Percentiles rank a stretch among this genome's conserved stretches.
phyloP scores from a whole-genome alignment of 164 flowering plant species.

The Vitis riparia region DNA sequence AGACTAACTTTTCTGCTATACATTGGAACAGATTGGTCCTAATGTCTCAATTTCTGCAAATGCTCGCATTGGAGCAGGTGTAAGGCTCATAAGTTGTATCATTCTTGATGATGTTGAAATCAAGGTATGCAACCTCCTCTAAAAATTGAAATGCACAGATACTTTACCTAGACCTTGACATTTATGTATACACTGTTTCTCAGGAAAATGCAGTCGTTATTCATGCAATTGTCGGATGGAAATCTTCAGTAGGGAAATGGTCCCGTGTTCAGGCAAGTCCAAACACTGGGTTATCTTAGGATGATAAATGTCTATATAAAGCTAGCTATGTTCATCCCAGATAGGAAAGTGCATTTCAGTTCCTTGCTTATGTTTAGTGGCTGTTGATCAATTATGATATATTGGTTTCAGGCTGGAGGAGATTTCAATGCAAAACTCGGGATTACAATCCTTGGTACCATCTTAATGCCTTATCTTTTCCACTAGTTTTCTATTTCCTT shows the following conservation, averaged over 20 bases:
- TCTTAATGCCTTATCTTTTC: neutral
- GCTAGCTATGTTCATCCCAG: too few relatives aligned
- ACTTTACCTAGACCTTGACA: neutral
- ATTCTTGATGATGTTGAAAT: constrained; percentile 95
- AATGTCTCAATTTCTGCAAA: constrained; percentile 97
- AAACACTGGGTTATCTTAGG: too few relatives aligned
- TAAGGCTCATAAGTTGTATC: constrained; percentile 85
- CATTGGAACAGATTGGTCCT: constrained; percentile 81
- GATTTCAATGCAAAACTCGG: constrained; percentile 73
- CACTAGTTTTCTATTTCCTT: neutral
- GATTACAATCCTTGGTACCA: constrained; percentile 73
- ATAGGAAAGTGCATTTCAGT: too few relatives aligned
- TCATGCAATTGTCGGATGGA: constrained; percentile 96
- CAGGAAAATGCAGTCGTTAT: constrained; percentile 96
- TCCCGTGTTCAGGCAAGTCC: constrained; percentile 89
- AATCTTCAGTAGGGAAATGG: constrained; percentile 93
- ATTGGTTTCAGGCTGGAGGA: constrained; percentile 55
- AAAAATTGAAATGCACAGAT: neutral
- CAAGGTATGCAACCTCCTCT: constrained; percentile 46
- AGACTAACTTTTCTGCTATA: neutral
- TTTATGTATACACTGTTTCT: constrained; percentile 9
- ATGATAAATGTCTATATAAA: too few relatives aligned
- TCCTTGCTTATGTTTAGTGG: too few relatives aligned
- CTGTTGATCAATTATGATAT: neutral
- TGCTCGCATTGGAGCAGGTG: constrained; percentile 94